These are phyloP conservation scores for Lichtheimia ramosa DNA, from an alignment of 371 early-diverging fungal species.

Conservation along the genomic window DNA sequence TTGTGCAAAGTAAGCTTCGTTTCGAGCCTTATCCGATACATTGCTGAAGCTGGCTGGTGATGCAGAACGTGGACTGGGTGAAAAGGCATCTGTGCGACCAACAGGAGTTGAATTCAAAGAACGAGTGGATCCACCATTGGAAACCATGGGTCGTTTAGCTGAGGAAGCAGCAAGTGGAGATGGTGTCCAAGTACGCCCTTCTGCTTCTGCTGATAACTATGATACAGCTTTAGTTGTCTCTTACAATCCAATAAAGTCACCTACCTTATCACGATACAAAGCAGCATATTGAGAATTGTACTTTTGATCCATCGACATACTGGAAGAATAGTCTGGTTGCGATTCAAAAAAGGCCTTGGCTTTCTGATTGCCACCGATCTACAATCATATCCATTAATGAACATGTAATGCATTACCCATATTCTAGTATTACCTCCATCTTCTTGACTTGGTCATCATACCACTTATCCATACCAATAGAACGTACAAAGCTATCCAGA, in stretches of 20 bases:
- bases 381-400: neutral
- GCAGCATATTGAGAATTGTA: constrained; percentile 87
- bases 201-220: constrained; percentile 71
- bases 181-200: constrained; percentile 73
- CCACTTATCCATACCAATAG: constrained; percentile 99
- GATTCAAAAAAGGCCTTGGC: constrained; percentile 85
- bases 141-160: constrained; percentile 12
- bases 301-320: constrained; percentile 82
- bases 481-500: constrained; percentile 86
- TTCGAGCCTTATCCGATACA: constrained; percentile 52
- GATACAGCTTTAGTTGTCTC: neutral
- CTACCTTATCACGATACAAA: constrained; percentile 87
- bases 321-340: constrained; percentile 79
- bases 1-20: constrained; percentile 72
- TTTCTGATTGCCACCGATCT: constrained; percentile 91
- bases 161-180: constrained; percentile 28
- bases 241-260: too few relatives aligned
- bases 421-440: constrained; percentile 70
- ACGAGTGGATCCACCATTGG: constrained; percentile 24
- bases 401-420: neutral
- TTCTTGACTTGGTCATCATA: constrained; percentile 88
- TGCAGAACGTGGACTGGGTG: constrained; percentile 13
- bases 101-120: constrained; percentile 25
- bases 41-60: constrained; percentile 17
- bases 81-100: constrained; percentile 19